phyloP scores from a whole-genome alignment of 2,329 filamentous ascomycete genomes.

The Epichloe gansuensis region DNA sequence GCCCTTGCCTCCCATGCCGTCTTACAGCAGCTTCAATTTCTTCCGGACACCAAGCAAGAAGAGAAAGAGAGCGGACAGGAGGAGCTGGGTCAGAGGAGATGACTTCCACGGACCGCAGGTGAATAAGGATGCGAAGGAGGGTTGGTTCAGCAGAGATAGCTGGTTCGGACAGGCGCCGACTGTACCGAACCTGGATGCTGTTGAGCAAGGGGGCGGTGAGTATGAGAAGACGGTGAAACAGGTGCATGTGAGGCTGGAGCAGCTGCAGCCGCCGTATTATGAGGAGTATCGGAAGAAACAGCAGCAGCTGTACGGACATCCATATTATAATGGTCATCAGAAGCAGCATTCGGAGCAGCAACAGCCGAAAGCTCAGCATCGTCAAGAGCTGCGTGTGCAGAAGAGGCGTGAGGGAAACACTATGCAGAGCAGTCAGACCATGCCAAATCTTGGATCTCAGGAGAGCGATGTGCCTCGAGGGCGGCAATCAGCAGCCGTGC shows the following conservation, averaged over 20 bases:
- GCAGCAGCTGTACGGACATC: not conserved
- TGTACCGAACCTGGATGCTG: constrained; percentile 20
- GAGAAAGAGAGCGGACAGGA: not conserved
- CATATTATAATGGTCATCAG: not conserved
- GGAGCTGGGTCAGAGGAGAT: constrained; percentile 27
- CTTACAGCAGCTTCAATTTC: constrained; percentile 18
- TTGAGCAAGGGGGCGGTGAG: constrained; percentile 11
- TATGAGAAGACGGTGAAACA: constrained; percentile 1
- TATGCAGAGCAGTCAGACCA: constrained; percentile 9
- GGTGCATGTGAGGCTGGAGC: constrained; percentile 2
- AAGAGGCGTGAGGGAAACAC: constrained; percentile 5
- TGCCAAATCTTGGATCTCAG: constrained; percentile 10
- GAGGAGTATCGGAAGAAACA: constrained; percentile 6
- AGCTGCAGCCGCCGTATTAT: constrained; percentile 2
- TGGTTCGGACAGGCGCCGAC: constrained; percentile 24
- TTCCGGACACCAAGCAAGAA: constrained; percentile 11
- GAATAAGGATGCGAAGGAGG: constrained; percentile 12
- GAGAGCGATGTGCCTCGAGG: constrained; percentile 6
- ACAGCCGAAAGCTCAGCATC: constrained; percentile 2
- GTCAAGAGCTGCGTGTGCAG: constrained; percentile 9
- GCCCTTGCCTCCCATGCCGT: constrained; percentile 20
- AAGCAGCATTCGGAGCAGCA: not conserved
- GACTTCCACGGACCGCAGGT: constrained; percentile 34
- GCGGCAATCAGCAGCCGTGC: constrained; percentile 1
- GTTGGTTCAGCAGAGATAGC: constrained; percentile 20